Conservation (phyloP, 805 yeast species). For the Candida montana region DNA sequence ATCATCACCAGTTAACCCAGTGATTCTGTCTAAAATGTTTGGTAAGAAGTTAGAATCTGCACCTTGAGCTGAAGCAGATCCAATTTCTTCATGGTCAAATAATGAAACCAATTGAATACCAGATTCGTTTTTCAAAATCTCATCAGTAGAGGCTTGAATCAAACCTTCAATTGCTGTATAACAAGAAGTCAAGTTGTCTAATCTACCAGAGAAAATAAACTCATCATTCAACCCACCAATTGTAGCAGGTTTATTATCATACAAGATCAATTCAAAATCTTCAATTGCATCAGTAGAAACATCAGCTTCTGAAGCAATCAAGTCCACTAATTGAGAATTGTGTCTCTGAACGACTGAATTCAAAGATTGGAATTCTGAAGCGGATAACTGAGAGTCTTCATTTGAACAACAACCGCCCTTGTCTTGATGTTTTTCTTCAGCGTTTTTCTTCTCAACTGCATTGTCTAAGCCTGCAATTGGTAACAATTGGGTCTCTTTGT, state of each 20-base stretch:
- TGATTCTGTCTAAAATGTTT: slow-evolving; percentile 65
- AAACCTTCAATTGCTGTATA: slow-evolving; percentile 73
- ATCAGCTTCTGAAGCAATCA: slow-evolving; percentile 61
- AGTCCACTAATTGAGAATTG: slow-evolving; percentile 59
- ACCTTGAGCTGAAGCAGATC: slow-evolving; percentile 92
- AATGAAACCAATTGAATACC: slow-evolving; percentile 73
- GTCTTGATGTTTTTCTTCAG: slow-evolving; percentile 14
- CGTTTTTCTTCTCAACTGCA: slow-evolving; percentile 22
- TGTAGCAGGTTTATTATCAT: slow-evolving; percentile 76
- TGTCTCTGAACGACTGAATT: slow-evolving; percentile 69
- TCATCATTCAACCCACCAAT: slow-evolving; percentile 90
- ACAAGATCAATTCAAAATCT: slow-evolving; percentile 84
- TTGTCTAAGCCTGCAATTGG: slow-evolving; percentile 74
- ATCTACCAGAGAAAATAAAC: slow-evolving; percentile 84
- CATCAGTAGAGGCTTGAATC: slow-evolving; percentile 41
- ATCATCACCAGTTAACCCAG: slow-evolving; percentile 35
- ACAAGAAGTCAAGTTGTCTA: slow-evolving; percentile 87
- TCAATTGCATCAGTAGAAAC: slow-evolving; percentile 57
- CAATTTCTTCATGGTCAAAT: slow-evolving; percentile 96
- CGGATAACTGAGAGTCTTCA: slow-evolving; percentile 42
- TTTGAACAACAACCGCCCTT: slow-evolving; percentile 40
- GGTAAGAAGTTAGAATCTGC: slow-evolving; percentile 91
- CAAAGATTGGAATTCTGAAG: slow-evolving; percentile 58
- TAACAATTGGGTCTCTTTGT: slow-evolving; percentile 77
- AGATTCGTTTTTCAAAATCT: slow-evolving; percentile 37